Conservation (phyloP, 805 yeast genomes). For the Kregervanrija fluxuum region DNA sequence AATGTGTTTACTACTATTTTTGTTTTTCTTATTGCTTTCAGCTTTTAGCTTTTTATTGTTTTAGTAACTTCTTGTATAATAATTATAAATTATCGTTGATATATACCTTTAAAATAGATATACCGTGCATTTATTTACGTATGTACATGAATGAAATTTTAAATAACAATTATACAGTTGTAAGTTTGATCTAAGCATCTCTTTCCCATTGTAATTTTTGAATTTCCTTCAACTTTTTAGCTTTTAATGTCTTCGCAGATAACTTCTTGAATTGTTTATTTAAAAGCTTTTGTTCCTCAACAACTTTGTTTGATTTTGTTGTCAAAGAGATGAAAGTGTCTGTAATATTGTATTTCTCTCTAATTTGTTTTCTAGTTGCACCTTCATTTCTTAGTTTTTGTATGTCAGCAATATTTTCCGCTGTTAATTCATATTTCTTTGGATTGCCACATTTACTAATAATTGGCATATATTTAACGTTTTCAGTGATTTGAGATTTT, state of each 20-base stretch:
- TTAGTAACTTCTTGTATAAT: too few relatives aligned
- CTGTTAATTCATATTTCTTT: constrained; percentile 20
- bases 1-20: too few relatives aligned
- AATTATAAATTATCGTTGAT: too few relatives aligned
- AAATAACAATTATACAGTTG: too few relatives aligned
- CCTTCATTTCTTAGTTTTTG: constrained; percentile 26
- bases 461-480: constrained; percentile 25
- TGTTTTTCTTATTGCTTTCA: too few relatives aligned
- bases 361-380: constrained; percentile 24
- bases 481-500: constrained; percentile 10
- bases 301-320: constrained; percentile 19
- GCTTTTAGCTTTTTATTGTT: too few relatives aligned
- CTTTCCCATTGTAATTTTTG: constrained; percentile 21
- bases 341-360: constrained; percentile 23
- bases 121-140: too few relatives aligned
- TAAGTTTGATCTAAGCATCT: constrained; percentile 10
- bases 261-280: constrained; percentile 19
- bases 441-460: constrained; percentile 18
- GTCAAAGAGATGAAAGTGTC: constrained; percentile 26
- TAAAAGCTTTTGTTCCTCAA: constrained; percentile 15
- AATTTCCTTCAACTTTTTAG: constrained; percentile 18
- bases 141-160: too few relatives aligned
- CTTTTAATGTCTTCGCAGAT: constrained; percentile 18
- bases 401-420: constrained; percentile 21
- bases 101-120: too few relatives aligned